phyloP scores from a whole-genome alignment of 2,329 filamentous ascomycete genomes.

The Rutstroemia sydowiana region DNA sequence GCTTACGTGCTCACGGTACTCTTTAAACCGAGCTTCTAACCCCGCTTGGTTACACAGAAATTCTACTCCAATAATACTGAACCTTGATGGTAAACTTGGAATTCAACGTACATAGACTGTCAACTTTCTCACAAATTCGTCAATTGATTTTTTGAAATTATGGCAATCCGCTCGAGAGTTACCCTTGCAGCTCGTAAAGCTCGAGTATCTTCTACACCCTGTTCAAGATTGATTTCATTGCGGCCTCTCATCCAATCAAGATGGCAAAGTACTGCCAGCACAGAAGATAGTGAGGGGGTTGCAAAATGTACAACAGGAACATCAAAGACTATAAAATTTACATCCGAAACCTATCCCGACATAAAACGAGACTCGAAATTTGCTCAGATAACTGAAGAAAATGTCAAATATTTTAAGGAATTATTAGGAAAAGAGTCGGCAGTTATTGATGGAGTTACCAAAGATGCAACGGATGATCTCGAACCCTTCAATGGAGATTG shows the following conservation, averaged over 20 bases:
- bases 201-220: conserved; percentile 14
- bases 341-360: conserved; percentile 76
- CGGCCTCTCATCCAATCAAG: conserved; percentile 21
- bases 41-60: no score
- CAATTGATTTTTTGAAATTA: conserved; percentile 12
- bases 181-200: conserved; percentile 23
- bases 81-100: no score
- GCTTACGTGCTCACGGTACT: no score
- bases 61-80: no score
- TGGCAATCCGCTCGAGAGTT: conserved; percentile 25
- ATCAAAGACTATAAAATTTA: conserved; percentile 58
- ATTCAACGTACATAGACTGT: no score
- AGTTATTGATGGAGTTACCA: conserved; percentile 74
- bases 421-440: conserved; percentile 75
- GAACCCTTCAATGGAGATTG: conserved; percentile 94
- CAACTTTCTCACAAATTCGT: no score
- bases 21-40: no score
- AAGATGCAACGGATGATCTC: conserved; percentile 70
- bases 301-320: conserved; percentile 24
- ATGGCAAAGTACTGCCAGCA: conserved; percentile 27
- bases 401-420: conserved; percentile 75
- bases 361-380: conserved; percentile 76
- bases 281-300: conserved; percentile 23
- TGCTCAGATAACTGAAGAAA: conserved; percentile 62
- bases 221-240: conserved; percentile 12